Evolutionary conservation across 345 rosid species (phyloP), one percentile per base, ranked within the genome.

Genomic region (Trapa incisa): DNA sequence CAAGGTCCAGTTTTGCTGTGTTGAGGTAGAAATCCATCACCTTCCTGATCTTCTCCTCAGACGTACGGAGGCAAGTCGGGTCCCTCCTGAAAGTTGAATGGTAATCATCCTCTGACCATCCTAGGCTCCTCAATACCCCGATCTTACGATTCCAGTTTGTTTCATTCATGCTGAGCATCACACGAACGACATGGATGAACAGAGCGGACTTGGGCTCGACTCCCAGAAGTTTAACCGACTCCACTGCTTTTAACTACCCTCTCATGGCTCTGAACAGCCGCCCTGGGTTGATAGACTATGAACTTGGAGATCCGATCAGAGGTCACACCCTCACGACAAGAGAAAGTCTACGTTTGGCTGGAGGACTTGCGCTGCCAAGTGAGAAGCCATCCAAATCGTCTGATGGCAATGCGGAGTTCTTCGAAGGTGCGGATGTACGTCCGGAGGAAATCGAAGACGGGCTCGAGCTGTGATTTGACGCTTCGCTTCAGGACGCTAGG

Each of bases 81-180:
- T 67, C 17, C 33, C 61, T 38, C 67, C 16, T 72, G 11, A 72
- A 72, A 29, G 63, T 50, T 4, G 60, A 37, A 38, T 67, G 41
- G 2, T 67, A 4, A 32, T 67, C 70, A 6, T 60, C 75, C 41
- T 60, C 36, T 22, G 65, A 15, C 60, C 65, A 72, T 38, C 75
- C 75, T 33, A 66, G 50, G 65, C 67, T 72, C 75, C 16, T 65
- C 11, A 72, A 67, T n/a, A 72, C 60, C 36, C 50, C 62, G 0
- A 67, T 17, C 36, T 72, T 67, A 43, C 41, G 63, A 37, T 72
- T 53, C 75, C 66, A 66, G 17, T 54, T 67, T 14, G 71, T 22
- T 14, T 67, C 71, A 37, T 57, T 67, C 75, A 72, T 47, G 9
- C 67, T 43, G 12, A 12, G 33, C 45, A 67, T 62, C 4, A 48